These are phyloP conservation scores for Geranium incanum DNA, from an alignment of 441 rosid genomes.

Conservation along the genomic window DNA sequence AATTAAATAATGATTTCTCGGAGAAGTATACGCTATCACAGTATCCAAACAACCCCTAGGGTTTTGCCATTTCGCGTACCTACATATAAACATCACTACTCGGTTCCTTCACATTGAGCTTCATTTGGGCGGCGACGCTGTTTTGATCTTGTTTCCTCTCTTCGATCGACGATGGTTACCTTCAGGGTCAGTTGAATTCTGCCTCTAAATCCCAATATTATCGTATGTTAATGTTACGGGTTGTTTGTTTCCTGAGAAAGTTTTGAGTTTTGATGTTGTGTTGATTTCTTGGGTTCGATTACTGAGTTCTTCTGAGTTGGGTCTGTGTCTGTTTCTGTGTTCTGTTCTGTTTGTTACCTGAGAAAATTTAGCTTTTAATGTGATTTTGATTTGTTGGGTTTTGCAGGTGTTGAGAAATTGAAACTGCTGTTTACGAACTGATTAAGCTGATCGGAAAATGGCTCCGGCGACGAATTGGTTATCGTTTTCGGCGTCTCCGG, in stretches of 20 bases:
- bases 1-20: no score
- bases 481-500: background rate
- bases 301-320: no score
- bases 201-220: background rate
- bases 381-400: background rate
- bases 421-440: background rate
- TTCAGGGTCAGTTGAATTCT: background rate
- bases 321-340: no score
- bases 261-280: no score
- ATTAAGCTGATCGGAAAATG: background rate
- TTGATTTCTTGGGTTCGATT: no score
- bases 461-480: constrained; percentile 1
- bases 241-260: background rate
- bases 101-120: background rate
- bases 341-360: no score
- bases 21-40: background rate
- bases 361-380: background rate
- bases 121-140: background rate
- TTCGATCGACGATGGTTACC: background rate
- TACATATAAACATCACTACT: background rate
- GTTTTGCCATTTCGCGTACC: background rate
- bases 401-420: background rate
- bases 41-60: background rate
- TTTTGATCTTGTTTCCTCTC: background rate
- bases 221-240: background rate